phyloP scores from a whole-genome alignment of 805 yeast genomes.

The Yamadazyma olivae region DNA sequence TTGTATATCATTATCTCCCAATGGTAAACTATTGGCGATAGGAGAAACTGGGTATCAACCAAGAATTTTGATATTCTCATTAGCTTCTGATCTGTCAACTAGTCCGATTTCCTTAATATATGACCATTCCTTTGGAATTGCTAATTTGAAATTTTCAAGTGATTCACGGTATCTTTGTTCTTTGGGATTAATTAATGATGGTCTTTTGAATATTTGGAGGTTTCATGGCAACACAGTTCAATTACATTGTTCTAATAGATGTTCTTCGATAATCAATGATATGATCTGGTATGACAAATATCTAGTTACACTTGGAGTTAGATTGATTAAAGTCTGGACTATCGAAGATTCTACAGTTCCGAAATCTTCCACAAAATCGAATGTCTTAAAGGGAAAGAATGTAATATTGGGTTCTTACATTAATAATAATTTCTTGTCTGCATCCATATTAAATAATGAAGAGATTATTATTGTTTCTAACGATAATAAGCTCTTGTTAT shows the following conservation, averaged over 20 bases:
- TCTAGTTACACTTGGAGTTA: slow-evolving; percentile 56
- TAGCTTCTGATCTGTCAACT: slow-evolving; percentile 45
- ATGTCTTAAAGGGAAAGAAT: slow-evolving; percentile 54
- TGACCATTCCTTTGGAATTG: slow-evolving; percentile 68
- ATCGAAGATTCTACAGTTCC: slow-evolving; percentile 23
- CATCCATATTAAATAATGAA: slow-evolving; percentile 28
- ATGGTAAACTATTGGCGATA: slow-evolving; percentile 53
- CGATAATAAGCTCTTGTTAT: slow-evolving; percentile 28
- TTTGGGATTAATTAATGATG: slow-evolving; percentile 67
- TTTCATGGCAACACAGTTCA: slow-evolving; percentile 18
- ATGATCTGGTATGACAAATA: slow-evolving; percentile 52
- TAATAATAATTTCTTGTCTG: slow-evolving; percentile 48
- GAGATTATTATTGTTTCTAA: slow-evolving; percentile 36
- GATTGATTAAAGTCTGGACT: slow-evolving; percentile 64
- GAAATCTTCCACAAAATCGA: slow-evolving; percentile 7
- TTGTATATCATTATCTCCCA: slow-evolving; percentile 59
- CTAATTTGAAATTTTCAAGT: slow-evolving; percentile 53
- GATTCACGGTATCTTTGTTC: slow-evolving; percentile 56
- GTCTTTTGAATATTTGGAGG: slow-evolving; percentile 63
- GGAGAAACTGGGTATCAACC: slow-evolving; percentile 75
- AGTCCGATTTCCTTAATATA: slow-evolving; percentile 52
- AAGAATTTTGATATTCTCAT: slow-evolving; percentile 55
- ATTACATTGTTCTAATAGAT: slow-evolving; percentile 54
- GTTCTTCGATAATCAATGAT: slow-evolving; percentile 57
- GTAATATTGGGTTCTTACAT: slow-evolving; percentile 50